Base-by-base conservation (phyloP, 192 early-diverging fungal genomes). In the Coemansia pectinata region DNA sequence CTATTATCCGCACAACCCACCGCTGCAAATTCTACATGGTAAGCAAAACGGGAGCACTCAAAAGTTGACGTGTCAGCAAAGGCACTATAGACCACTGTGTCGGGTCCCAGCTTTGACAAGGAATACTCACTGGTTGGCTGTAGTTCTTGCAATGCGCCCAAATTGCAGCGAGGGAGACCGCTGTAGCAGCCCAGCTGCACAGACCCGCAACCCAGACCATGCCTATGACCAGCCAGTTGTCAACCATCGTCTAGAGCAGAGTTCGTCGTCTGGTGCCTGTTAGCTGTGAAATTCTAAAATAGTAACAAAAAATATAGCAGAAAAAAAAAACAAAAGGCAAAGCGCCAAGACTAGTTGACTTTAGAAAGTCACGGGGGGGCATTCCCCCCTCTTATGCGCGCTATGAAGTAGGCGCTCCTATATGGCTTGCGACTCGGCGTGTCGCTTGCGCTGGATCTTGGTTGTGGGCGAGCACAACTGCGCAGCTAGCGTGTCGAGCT, bases 1-100 rank as follows among this genome's bases (percentile, higher is more conserved):
- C 77, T 9, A 87, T 71, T 41, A 91, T 86, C 38, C 88, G 87
- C 40, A 92, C 87, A 17, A 90, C 86, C 73, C 89, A 87, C 11
- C 91, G 80, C 77, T 94, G 92, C 62, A 84, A 71, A 36, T 77
- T 67, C 69, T 71, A 71, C 53, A 67, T 57, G 83, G 53, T 68
- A 85, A 78, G 29, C 72, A 63, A 14, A 38, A 6, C 29, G 61
- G 23, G 7, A 50, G n/a, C 58, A 25, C 47, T 44, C 39, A 7
- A 40, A 36, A 19, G 27, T 38, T 45, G 14, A 41, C 0, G 19
- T 9, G 19, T 44, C 19, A 60, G 52, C 14, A 14, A 21, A 29
- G 15, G 14, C 15, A 23, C 1, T 63, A 6, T 21, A 2, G 1
- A 14, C 29, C 15, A 31, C 55, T n/a, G 55, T n/a, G 55, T 25